phyloP scores from a whole-genome alignment of 805 yeast genomes.

The Komagataella phaffii region DNA sequence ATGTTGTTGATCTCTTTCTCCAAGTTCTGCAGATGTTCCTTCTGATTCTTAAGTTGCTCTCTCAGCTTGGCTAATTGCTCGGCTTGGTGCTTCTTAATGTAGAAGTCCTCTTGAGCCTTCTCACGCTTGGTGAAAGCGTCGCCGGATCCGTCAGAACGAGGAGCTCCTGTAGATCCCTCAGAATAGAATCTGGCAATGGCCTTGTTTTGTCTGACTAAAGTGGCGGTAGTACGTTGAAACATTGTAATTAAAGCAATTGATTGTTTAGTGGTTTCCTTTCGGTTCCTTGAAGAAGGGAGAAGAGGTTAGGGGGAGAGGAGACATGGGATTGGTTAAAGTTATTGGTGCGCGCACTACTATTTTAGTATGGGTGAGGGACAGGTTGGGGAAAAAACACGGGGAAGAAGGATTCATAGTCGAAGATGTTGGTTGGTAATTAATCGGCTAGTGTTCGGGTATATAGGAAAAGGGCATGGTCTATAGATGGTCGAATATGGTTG shows the following conservation, averaged over 20 bases:
- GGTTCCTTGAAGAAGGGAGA: not conserved
- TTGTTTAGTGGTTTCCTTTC: not conserved
- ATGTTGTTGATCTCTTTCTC: conserved; percentile 34
- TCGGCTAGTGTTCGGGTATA: not conserved
- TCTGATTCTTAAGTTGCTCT: conserved; percentile 67
- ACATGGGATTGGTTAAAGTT: not conserved
- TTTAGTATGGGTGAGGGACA: no score
- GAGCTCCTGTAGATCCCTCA: conserved; percentile 52
- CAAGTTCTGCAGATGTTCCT: conserved; percentile 37
- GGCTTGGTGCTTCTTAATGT: conserved; percentile 79
- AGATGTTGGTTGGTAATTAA: not conserved
- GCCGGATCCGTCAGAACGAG: conserved; percentile 36
- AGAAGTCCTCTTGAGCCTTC: conserved; percentile 80
- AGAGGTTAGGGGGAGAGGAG: not conserved
- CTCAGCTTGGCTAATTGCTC: conserved; percentile 70
- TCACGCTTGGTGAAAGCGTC: conserved; percentile 78
- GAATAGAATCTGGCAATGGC: conserved; percentile 19
- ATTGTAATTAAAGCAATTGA: conserved; percentile 5
- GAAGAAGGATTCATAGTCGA: not conserved
- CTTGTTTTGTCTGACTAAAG: conserved; percentile 16
- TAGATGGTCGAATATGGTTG: not conserved
- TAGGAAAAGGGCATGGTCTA: not conserved
- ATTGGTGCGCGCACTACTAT: not conserved
- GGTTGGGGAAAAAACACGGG: not conserved
- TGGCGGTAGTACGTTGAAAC: conserved; percentile 26